Conservation (phyloP, 2,329 filamentous ascomycete species). For the Alternaria alternata region DNA sequence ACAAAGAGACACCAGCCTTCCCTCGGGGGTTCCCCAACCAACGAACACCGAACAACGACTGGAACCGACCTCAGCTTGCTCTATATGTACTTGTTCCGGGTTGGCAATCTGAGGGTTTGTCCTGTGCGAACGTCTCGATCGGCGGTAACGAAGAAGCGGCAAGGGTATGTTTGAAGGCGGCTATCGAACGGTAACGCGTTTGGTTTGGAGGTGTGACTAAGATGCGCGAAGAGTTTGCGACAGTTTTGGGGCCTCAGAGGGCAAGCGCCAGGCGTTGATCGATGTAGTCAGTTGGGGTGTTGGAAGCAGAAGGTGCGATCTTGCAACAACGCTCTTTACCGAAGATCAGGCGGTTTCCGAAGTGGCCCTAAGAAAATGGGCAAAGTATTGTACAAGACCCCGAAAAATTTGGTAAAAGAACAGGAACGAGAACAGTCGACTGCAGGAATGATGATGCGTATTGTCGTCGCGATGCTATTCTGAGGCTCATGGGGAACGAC, state of each 20-base stretch:
- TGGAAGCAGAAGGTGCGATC: slow-evolving; percentile 10
- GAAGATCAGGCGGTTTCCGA: slow-evolving; percentile 5
- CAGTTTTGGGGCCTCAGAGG: background rate
- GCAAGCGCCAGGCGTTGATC: slow-evolving; percentile 1
- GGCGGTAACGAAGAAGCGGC: background rate
- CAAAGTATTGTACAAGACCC: background rate
- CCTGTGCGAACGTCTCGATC: slow-evolving; percentile 3
- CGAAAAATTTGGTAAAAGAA: background rate
- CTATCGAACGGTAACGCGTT: background rate
- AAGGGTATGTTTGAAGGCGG: background rate
- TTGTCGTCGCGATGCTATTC: slow-evolving; percentile 6
- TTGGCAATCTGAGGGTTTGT: background rate
- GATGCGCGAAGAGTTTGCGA: background rate
- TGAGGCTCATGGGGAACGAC: slow-evolving; percentile 12
- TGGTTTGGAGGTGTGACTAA: background rate
- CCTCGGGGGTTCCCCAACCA: slow-evolving; percentile 21
- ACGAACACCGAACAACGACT: slow-evolving; percentile 18
- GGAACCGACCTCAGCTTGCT: slow-evolving; percentile 12
- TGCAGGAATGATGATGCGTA: slow-evolving; percentile 5
- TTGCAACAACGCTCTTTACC: slow-evolving; percentile 4
- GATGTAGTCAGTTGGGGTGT: slow-evolving; percentile 6
- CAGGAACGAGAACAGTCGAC: background rate
- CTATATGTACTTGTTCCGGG: background rate
- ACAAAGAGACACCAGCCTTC: slow-evolving; percentile 32
- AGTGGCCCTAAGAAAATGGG: background rate